These are phyloP conservation scores for Gymnopilus junonius DNA, from an alignment of 768 basidiomycete species.

Conservation along the genomic window DNA sequence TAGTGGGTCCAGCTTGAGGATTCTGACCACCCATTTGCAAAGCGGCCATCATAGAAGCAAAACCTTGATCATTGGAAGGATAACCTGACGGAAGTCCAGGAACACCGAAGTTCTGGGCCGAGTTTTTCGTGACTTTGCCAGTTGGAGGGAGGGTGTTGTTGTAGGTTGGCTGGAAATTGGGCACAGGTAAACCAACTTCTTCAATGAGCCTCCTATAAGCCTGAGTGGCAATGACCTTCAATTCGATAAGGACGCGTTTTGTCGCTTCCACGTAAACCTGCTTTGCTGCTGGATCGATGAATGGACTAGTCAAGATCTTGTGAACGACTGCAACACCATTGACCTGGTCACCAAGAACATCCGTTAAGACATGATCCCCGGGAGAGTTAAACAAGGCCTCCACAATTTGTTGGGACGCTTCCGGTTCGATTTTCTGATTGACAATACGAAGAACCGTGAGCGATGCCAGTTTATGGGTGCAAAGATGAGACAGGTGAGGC, in stretches of 20 bases:
- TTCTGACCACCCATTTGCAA: constrained; percentile 91
- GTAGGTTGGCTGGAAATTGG: constrained; percentile 84
- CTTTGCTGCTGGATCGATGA: constrained; percentile 76
- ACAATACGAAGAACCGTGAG: constrained; percentile 94
- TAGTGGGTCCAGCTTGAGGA: constrained; percentile 72
- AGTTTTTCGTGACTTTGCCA: constrained; percentile 61
- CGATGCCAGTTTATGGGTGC: constrained; percentile 97
- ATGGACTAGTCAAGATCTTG: constrained; percentile 89
- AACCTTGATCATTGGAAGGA: constrained; percentile 80
- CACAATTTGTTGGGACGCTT: constrained; percentile 85
- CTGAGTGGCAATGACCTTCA: constrained; percentile 94
- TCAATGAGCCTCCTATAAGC: constrained; percentile 93
- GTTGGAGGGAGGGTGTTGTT: constrained; percentile 62
- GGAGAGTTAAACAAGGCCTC: constrained; percentile 91
- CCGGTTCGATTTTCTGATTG: constrained; percentile 93
- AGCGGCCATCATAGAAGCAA: constrained; percentile 93
- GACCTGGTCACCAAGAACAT: constrained; percentile 95
- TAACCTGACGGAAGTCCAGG: constrained; percentile 82
- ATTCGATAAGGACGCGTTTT: constrained; percentile 85
- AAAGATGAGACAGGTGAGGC: constrained; percentile 94
- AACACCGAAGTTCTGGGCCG: constrained; percentile 62
- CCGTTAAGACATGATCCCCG: constrained; percentile 88
- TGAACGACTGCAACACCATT: constrained; percentile 93
- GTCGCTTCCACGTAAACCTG: constrained; percentile 80
- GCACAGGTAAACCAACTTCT: constrained; percentile 91